Evolutionary conservation across 306 rosid genomes (phyloP).

Genomic region (Dicorynia guianensis): DNA sequence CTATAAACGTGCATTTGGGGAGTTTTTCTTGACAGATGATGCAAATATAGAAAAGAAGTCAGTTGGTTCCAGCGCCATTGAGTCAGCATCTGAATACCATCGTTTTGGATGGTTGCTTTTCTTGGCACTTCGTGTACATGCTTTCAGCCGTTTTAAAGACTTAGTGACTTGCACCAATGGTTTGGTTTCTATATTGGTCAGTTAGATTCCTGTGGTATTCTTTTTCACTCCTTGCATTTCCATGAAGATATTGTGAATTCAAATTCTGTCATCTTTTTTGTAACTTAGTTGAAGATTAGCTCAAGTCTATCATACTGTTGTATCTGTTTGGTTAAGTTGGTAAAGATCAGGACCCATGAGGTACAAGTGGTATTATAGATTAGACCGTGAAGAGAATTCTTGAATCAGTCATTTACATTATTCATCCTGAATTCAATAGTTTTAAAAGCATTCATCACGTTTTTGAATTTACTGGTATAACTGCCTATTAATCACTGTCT

Average conservation of each 20-base stretch:
- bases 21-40: conserved; percentile 74
- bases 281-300: no score
- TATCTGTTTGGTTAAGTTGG: no score
- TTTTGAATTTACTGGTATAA: not conserved
- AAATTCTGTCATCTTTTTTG: not conserved
- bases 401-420: not conserved
- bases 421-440: conserved; percentile 20
- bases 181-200: conserved; percentile 90
- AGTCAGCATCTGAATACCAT: conserved; percentile 76
- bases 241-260: conserved; percentile 5
- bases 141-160: conserved; percentile 88
- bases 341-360: no score
- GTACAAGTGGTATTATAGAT: not conserved
- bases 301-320: no score
- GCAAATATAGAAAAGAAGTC: conserved; percentile 58
- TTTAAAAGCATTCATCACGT: not conserved
- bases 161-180: conserved; percentile 91
- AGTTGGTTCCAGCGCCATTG: conserved; percentile 40
- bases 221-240: conserved; percentile 17
- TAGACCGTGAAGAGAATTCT: conserved; percentile 13
- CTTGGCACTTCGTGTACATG: conserved; percentile 94
- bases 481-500: no score
- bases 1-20: conserved; percentile 84
- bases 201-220: conserved; percentile 41
- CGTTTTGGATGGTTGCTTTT: conserved; percentile 98